A percentile compares a stretch with the other conserved stretches of the same genome.
Conservation (phyloP, 2,329 filamentous ascomycete species). For the Monosporascus cannonballus region DNA sequence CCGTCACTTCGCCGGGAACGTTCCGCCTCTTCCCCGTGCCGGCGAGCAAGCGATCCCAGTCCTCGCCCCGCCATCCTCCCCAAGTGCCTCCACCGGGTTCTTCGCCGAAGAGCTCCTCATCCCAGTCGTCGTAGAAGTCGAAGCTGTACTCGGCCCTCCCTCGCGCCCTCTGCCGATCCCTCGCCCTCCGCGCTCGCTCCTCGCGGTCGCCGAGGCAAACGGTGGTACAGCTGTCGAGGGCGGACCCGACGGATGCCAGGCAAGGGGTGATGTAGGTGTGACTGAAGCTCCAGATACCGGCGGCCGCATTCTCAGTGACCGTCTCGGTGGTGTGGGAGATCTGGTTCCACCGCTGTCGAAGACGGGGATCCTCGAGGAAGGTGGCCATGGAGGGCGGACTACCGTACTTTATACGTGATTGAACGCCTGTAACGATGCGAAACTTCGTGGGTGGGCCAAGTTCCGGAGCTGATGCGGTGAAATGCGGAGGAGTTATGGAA, state of each 20-base stretch:
- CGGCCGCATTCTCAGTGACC: conserved; percentile 86
- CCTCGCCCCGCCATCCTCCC: conserved; percentile 71
- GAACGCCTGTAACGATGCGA: background rate
- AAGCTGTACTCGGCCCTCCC: conserved; percentile 77
- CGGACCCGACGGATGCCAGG: conserved; percentile 58
- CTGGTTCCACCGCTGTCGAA: conserved; percentile 90
- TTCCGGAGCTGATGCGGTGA: too few relatives aligned
- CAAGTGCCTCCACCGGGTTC: conserved; percentile 51
- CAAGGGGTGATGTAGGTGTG: conserved; percentile 83
- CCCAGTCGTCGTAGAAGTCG: conserved; percentile 98
- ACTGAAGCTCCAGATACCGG: conserved; percentile 81
- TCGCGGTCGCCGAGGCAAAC: conserved; percentile 67
- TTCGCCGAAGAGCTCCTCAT: conserved; percentile 46
- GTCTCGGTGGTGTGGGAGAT: conserved; percentile 86
- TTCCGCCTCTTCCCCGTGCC: conserved; percentile 46
- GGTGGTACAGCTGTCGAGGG: conserved; percentile 66
- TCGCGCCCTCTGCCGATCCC: conserved; percentile 54
- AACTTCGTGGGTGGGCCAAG: too few relatives aligned
- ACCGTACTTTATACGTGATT: conserved; percentile 3
- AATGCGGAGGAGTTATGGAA: background rate
- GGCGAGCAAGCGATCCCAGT: conserved; percentile 76
- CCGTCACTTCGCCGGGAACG: conserved; percentile 17
- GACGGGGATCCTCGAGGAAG: conserved; percentile 73
- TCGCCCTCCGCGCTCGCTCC: conserved; percentile 62
- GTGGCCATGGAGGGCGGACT: conserved; percentile 35